Evolutionary conservation across 1,139 yeast genomes (phyloP), one percentile per base, ranked within the genome.

Genomic region (Geotrichum histeridarum): DNA sequence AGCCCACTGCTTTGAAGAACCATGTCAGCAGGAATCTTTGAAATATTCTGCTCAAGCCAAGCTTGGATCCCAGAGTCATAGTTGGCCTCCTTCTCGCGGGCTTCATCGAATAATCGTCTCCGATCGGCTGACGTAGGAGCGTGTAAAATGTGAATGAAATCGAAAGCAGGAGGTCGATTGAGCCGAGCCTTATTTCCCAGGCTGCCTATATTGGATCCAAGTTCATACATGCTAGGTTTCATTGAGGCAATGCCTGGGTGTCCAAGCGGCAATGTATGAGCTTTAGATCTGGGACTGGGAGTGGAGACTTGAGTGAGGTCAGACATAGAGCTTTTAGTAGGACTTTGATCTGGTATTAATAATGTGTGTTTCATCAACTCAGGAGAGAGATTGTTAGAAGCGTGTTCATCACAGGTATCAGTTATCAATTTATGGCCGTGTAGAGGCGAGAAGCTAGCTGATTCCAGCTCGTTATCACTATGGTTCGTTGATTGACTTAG

Each of bases 121-220:
- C 66, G 60, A 35, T 61, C 66, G 8, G 48, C 60, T 5, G 67
- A 54, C 18, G 59, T 46, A 2, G 64, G 60, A 42, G 60, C 64
- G 51, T 64, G 54, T 17, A 69, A 54, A 6, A 67, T 61, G 1
- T 67, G 70, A 12, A 62, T 53, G 54, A 70, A 67, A 55, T 70
- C 73, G 35, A 70, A 63, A 22, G 56, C 61, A 0, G 73, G 73
- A 6, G 69, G 69, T 14, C 68, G 61, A 54, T 64, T 68, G 12
- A 63, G 53, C 43, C 35, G 36, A 11, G 48, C 36, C 46, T n/a
- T 48, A 27, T 42, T 46, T 38, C 18, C 42, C 31, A 1, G 42
- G 17, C 9, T 41, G 39, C 4, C 15, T 32, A 38, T 41, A 41
- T 8, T 33, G 12, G 27, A 22, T 5, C 5, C 27, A 22, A 22